A percentile compares a stretch with the other conserved stretches of the same genome.
phyloP scores from a whole-genome alignment of 2,329 filamentous ascomycete species.

The Beauveria sp. region DNA sequence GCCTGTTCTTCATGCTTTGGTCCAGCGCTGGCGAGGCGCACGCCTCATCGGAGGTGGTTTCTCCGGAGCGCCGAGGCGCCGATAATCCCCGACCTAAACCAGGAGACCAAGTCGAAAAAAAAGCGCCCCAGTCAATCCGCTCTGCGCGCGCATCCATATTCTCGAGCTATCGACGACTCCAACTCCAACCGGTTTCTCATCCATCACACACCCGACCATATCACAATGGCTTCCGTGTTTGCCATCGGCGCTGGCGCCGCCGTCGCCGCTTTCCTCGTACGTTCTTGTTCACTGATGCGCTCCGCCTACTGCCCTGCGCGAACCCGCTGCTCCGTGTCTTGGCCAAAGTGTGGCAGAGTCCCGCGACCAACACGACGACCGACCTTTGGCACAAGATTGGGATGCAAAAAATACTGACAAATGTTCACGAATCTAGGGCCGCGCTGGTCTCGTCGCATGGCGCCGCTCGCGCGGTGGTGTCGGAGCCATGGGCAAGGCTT shows the following conservation, averaged over 20 bases:
- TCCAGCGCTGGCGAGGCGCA: neutral
- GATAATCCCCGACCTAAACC: slow-evolving; percentile 1
- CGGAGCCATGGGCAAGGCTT: slow-evolving; percentile 78
- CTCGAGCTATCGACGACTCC: neutral
- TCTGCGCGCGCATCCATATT: neutral
- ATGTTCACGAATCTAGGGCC: slow-evolving; percentile 54
- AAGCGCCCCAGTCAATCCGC: slow-evolving; percentile 1
- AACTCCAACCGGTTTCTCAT: neutral
- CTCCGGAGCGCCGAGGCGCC: slow-evolving; percentile 4
- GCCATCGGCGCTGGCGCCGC: slow-evolving; percentile 41
- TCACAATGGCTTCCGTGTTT: slow-evolving; percentile 34
- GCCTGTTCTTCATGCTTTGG: too few relatives aligned
- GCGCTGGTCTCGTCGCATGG: slow-evolving; percentile 84
- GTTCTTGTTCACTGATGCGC: slow-evolving; percentile 12
- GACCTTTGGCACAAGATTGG: neutral
- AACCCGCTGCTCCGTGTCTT: neutral
- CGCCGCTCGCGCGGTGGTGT: slow-evolving; percentile 72
- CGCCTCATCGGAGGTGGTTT: neutral
- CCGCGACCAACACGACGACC: too few relatives aligned
- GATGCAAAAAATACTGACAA: slow-evolving; percentile 11
- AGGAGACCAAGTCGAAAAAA: neutral
- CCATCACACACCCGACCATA: neutral
- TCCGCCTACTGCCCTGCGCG: neutral
- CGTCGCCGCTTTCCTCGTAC: slow-evolving; percentile 44
- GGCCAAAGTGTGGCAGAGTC: too few relatives aligned